phyloP scores from a whole-genome alignment of 2,329 filamentous ascomycete species.

The Cytospora paraplurivora region DNA sequence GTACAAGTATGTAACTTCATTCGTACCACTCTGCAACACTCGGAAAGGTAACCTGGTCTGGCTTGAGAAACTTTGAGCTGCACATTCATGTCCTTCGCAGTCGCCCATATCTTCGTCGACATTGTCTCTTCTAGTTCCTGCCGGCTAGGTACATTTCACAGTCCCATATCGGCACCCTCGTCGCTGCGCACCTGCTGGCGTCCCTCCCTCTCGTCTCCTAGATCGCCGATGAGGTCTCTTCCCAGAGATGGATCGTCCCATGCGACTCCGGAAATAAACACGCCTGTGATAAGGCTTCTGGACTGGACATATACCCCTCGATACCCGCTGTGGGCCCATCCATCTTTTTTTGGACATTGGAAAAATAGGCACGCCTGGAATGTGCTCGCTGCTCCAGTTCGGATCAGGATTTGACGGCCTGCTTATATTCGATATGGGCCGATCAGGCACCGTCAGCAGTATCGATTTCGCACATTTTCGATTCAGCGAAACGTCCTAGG shows the following conservation, averaged over 20 bases:
- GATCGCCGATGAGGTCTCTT: background rate
- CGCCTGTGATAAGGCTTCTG: background rate
- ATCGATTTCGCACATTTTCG: background rate
- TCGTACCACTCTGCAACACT: background rate
- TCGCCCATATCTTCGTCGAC: background rate
- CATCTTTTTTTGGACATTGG: too few relatives aligned
- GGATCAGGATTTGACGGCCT: background rate
- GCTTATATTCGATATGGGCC: background rate
- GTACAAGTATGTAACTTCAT: background rate
- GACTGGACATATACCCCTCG: background rate
- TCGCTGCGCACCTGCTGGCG: background rate
- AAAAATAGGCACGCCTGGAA: too few relatives aligned
- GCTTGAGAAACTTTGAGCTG: background rate
- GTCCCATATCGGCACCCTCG: too few relatives aligned
- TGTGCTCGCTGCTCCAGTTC: background rate
- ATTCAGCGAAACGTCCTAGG: background rate
- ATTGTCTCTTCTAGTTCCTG: background rate
- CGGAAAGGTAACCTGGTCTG: background rate
- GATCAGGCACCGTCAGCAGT: background rate
- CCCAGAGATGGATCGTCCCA: background rate
- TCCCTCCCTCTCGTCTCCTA: background rate
- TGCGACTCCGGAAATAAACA: background rate
- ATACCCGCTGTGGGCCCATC: slow-evolving; percentile 2
- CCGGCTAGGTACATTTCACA: background rate
- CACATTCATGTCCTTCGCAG: background rate